Percentiles rank a stretch among this genome's conserved stretches.
Evolutionary conservation across 495 filamentous ascomycete genomes (phyloP).

Genomic region (Lophiotrema nucula): DNA sequence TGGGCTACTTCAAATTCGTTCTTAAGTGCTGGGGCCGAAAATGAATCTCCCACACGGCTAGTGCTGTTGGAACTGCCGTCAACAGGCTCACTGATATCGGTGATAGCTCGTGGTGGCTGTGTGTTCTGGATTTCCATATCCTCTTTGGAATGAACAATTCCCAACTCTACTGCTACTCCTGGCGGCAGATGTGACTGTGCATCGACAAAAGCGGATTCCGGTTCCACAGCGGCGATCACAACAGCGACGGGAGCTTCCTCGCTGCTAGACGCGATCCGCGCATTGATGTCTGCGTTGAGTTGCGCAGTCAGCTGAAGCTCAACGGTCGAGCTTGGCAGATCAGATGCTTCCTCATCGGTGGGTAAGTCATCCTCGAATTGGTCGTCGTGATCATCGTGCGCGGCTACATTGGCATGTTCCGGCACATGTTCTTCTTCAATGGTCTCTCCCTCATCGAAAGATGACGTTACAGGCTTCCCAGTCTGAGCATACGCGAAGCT

Average conservation of each 20-base stretch:
- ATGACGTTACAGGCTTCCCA: neutral
- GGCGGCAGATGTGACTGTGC: slow-evolving; percentile 6
- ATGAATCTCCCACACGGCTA: slow-evolving; percentile 25
- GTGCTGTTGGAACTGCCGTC: slow-evolving; percentile 12
- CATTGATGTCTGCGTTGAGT: slow-evolving; percentile 20
- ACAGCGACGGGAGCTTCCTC: neutral
- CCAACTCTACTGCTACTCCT: neutral
- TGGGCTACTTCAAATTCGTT: neutral
- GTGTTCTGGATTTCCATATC: slow-evolving; percentile 6
- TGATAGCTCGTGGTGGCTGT: neutral
- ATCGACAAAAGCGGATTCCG: slow-evolving; percentile 3
- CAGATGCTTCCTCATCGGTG: neutral
- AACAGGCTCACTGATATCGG: neutral
- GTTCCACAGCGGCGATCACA: neutral
- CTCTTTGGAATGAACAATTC: neutral
- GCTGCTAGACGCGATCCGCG: neutral
- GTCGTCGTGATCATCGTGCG: neutral
- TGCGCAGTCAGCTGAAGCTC: slow-evolving; percentile 26
- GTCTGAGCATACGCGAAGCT: slow-evolving; percentile 23
- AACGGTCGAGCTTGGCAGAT: slow-evolving; percentile 19
- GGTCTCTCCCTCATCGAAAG: slow-evolving; percentile 19
- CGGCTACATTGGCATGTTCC: neutral
- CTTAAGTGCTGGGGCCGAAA: neutral
- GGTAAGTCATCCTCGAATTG: neutral
- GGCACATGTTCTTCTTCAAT: slow-evolving; percentile 9